These are phyloP conservation scores for Ploettnerulaceae sp. DNA, from an alignment of 2,329 filamentous ascomycete genomes.

Conservation along the genomic window DNA sequence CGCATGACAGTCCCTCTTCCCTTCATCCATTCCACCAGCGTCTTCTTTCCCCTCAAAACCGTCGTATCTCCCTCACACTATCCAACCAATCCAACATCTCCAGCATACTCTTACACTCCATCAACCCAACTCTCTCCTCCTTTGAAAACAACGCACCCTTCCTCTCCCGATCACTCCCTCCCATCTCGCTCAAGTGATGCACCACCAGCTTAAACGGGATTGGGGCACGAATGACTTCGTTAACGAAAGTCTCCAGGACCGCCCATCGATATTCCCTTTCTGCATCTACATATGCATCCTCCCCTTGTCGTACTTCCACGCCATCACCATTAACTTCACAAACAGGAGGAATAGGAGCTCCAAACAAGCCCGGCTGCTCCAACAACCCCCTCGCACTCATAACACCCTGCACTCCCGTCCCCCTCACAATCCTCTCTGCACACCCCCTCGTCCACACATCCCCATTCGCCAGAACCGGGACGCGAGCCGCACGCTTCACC, in stretches of 20 bases:
- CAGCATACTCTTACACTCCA: constrained; percentile 47
- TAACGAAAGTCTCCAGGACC: constrained; percentile 59
- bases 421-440: constrained; percentile 34
- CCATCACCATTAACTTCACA: not conserved
- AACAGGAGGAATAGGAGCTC: not conserved
- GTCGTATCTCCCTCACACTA: constrained; percentile 37
- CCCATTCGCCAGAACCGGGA: constrained; percentile 64
- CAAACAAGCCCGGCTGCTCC: constrained; percentile 61
- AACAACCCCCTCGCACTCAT: constrained; percentile 68
- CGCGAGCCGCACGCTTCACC: constrained; percentile 41
- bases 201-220: constrained; percentile 59
- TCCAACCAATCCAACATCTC: constrained; percentile 59
- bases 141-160: constrained; percentile 44
- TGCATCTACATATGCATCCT: not conserved
- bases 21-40: too few relatives aligned
- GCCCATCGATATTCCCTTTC: constrained; percentile 51
- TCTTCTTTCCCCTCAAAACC: too few relatives aligned
- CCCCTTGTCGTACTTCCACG: not conserved
- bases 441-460: constrained; percentile 55
- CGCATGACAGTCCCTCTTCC: too few relatives aligned
- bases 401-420: constrained; percentile 49
- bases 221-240: constrained; percentile 50
- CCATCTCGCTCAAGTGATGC: constrained; percentile 66
- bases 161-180: constrained; percentile 48
- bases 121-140: constrained; percentile 48